Evolutionary conservation across 371 early-diverging fungal genomes (phyloP), one percentile per base, ranked within the genome.

Genomic region (Funneliformis caledonium): DNA sequence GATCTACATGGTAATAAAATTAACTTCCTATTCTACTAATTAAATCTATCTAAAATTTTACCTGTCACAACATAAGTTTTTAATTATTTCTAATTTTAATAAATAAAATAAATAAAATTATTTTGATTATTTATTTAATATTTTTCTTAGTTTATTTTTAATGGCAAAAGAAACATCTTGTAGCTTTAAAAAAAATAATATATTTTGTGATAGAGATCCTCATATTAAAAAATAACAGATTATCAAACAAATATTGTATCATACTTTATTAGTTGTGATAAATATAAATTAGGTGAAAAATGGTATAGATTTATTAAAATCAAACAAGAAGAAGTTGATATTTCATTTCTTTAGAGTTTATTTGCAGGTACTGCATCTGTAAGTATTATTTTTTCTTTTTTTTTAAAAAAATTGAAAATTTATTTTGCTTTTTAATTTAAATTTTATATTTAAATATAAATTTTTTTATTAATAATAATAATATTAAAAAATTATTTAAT

Each of bases 231-330:
- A 16, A 68, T 14, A 22, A 33, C 33, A 22, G 9, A 62, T n/a
- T 62, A 67, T 11, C 37, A 37, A 37, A 67, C 1, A 33, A 67
- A 42, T 42, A 43, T 37, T 42, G 11, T 33, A 62, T 62, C 64
- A 10, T 67, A 67, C 42, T 67, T 68, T 43, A 68, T 68, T 19
- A 2, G 68, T 7, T 68, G 5, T 37, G 8, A 31, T 14, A 68
- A 68, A 68, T 68, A 43, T 37, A 11, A 43, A 14, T 14, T 12
- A 16, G 16, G 16, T 68, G 43, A 68, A 11, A 68, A 68, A 37
- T 68, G 19, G 68, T 43, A 68, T 68, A 6, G 2, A 19, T 68
- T 16, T 42, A 64, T 68, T 14, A 68, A 68, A 68, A 68, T 68
- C 5, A 42, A 43, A 8, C 33, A 19, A 68, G 42, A 68, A 16